Conservation (phyloP, 2,329 filamentous ascomycete species). For the Elsinoe necatrix region DNA sequence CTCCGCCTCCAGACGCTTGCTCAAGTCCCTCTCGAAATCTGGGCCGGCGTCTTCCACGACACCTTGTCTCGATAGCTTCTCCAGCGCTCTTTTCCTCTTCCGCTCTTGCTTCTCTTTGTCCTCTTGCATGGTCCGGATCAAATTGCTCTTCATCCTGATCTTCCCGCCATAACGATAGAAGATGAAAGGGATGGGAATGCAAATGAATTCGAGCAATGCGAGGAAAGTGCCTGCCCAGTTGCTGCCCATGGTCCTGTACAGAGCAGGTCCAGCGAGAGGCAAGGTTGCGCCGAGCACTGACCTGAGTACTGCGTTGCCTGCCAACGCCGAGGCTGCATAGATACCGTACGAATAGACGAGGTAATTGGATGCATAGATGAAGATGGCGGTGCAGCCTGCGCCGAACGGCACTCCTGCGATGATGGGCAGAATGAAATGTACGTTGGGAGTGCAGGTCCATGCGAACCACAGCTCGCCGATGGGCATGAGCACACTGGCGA, state of each 20-base stretch:
- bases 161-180: slow-evolving; percentile 59
- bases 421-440: slow-evolving; percentile 76
- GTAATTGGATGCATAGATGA: slow-evolving; percentile 78
- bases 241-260: slow-evolving; percentile 62
- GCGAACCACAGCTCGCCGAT: slow-evolving; percentile 77
- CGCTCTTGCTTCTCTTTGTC: slow-evolving; percentile 41
- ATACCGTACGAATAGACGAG: slow-evolving; percentile 70
- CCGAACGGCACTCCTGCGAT: slow-evolving; percentile 73
- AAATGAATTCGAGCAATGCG: slow-evolving; percentile 60
- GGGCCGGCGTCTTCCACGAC: slow-evolving; percentile 29
- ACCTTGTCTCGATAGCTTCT: slow-evolving; percentile 22
- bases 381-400: slow-evolving; percentile 64
- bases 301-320: slow-evolving; percentile 68
- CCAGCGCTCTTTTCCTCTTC: slow-evolving; percentile 31
- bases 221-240: slow-evolving; percentile 74
- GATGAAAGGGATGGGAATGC: slow-evolving; percentile 71
- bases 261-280: slow-evolving; percentile 62
- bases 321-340: slow-evolving; percentile 71
- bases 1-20: slow-evolving; percentile 21
- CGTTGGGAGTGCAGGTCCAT: slow-evolving; percentile 76
- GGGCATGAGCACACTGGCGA: slow-evolving; percentile 65
- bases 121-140: slow-evolving; percentile 44
- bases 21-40: slow-evolving; percentile 33
- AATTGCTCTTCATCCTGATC: slow-evolving; percentile 47
- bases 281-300: slow-evolving; percentile 67